phyloP scores from a whole-genome alignment of 192 early-diverging fungal species.

The Neocallimastix lanati region DNA sequence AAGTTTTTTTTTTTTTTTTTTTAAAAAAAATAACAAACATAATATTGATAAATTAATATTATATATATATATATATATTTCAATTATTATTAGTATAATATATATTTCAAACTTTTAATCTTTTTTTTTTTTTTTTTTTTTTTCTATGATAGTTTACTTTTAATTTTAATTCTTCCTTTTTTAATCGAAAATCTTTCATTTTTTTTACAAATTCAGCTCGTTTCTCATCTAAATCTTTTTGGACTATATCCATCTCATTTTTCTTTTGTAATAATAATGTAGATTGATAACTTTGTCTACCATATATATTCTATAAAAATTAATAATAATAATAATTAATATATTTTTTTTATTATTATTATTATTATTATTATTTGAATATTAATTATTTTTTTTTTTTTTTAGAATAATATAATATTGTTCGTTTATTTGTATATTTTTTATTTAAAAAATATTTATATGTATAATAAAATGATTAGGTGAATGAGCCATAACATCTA shows the following conservation, averaged over 20 bases:
- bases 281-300: slow-evolving; percentile 17
- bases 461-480: no score
- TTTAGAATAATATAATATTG: background rate
- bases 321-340: no score
- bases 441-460: no score
- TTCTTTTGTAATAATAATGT: slow-evolving; percentile 41
- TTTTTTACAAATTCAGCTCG: slow-evolving; percentile 33
- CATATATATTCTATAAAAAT: no score
- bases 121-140: background rate
- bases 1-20: no score
- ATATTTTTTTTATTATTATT: background rate
- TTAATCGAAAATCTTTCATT: slow-evolving; percentile 43
- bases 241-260: slow-evolving; percentile 34
- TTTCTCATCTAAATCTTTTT: slow-evolving; percentile 26
- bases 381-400: background rate
- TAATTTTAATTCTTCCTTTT: slow-evolving; percentile 33
- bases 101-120: no score
- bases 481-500: no score
- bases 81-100: no score
- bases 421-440: no score
- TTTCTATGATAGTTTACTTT: slow-evolving; percentile 12
- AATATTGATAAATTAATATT: background rate
- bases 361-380: background rate
- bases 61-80: background rate
- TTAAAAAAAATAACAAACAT: no score